Evolutionary conservation across 2,329 filamentous ascomycete species (phyloP), one percentile per base, ranked within the genome.

Genomic region (Beauveria australis): DNA sequence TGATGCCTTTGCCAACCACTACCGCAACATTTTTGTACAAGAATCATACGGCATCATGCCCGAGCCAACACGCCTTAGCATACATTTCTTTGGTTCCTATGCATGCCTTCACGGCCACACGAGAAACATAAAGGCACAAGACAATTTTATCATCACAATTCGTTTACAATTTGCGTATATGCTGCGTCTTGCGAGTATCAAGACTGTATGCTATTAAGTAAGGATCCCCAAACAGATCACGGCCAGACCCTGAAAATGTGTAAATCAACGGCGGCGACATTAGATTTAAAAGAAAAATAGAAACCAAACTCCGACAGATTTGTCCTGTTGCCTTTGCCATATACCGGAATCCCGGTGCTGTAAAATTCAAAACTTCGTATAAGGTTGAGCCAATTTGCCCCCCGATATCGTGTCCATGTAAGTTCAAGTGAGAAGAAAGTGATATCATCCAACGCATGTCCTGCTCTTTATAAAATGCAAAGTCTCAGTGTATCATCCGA

Each of bases 391-490:
- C 47, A 30, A 51, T 24, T 3, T 16, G 24, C 33, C 44, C 24
- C 30, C 43, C 26, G 9, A 2, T 28, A 51, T 51, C 43, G 44
- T 37, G 26, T 30, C 28, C 43, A 61, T 51, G 18, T 33, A 56
- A 56, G 16, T 33, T 40, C 46, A 55, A 46, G 22, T 9, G 33
- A n/a, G 46, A 51, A 30, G 33, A 37, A n/a, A 19, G 40, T 28
- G n/a, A 41, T 51, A 51, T 33, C 24, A 26, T 51, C 40, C 28
- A 44, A 52, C n/a, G 16, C 57, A 44, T 26, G 14, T 37, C 18
- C 12, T 26, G 18, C 57, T 60, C 41, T 60, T 53, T 48, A 33
- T 60, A n/a, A 51, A 60, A 59, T 43, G 53, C 52, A 46, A 48
- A 54, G 44, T 26, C 44, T 57, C 30, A 41, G 44, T 41, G 33